These are phyloP conservation scores for Chrysosporium keratinophilum DNA, from an alignment of 2,329 filamentous ascomycete species.

Conservation along the genomic window DNA sequence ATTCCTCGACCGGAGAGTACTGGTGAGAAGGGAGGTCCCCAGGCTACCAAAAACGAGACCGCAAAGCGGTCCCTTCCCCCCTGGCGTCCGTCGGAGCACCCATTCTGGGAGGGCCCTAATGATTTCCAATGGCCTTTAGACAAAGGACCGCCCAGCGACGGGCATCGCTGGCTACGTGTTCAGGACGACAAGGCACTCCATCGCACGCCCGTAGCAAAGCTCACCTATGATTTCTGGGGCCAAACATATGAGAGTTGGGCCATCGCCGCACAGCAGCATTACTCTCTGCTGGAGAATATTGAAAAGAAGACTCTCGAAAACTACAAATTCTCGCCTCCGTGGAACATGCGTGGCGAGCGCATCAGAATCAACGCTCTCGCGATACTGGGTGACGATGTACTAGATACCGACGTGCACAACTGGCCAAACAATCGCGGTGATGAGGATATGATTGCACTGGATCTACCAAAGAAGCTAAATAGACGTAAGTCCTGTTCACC, in stretches of 20 bases:
- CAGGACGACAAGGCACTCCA: constrained; percentile 6
- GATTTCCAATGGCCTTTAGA: constrained; percentile 10
- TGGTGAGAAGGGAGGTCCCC: background rate
- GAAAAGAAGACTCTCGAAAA: constrained; percentile 9
- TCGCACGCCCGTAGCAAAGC: constrained; percentile 5
- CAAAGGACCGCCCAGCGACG: constrained; percentile 4
- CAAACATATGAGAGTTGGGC: constrained; percentile 8
- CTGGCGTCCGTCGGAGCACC: constrained; percentile 13
- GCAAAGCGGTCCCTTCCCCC: background rate
- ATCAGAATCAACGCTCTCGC: constrained; percentile 9
- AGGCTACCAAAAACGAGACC: background rate
- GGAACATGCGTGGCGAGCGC: constrained; percentile 10
- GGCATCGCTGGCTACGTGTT: constrained; percentile 9
- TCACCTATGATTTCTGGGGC: constrained; percentile 9
- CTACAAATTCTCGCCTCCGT: constrained; percentile 8
- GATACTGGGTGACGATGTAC: constrained; percentile 3
- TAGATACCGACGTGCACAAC: constrained; percentile 7
- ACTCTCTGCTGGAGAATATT: constrained; percentile 9
- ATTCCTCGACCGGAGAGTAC: background rate
- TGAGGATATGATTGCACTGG: constrained; percentile 7
- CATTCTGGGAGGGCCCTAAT: constrained; percentile 10
- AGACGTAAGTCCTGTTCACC: constrained; percentile 5
- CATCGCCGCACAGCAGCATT: constrained; percentile 11
- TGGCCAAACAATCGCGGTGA: constrained; percentile 7
- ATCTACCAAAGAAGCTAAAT: constrained; percentile 7